Evolutionary conservation across 1,139 yeast species (phyloP).

Genomic region (Magnusiomyces suaveolens): DNA sequence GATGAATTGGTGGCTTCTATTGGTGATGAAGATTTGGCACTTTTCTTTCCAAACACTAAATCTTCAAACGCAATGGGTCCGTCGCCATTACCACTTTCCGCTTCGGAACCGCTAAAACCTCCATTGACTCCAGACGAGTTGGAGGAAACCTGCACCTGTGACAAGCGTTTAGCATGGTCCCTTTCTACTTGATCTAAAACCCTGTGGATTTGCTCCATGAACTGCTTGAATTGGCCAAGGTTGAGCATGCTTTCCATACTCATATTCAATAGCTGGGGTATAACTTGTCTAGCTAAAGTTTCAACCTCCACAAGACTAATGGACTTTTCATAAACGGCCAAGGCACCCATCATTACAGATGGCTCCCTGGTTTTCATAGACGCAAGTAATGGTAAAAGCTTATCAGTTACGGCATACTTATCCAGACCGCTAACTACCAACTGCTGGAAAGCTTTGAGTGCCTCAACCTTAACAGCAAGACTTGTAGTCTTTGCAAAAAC

Average conservation of each 20-base stretch:
- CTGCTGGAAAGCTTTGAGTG: slow-evolving; percentile 54
- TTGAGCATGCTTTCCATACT: slow-evolving; percentile 41
- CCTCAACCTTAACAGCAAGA: slow-evolving; percentile 60
- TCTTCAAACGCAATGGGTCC: slow-evolving; percentile 11
- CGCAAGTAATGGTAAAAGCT: slow-evolving; percentile 63
- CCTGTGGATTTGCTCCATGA: slow-evolving; percentile 32
- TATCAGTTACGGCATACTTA: slow-evolving; percentile 61
- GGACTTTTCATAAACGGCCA: slow-evolving; percentile 42
- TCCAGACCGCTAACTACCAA: slow-evolving; percentile 61
- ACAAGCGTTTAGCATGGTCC: slow-evolving; percentile 22
- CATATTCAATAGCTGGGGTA: slow-evolving; percentile 44
- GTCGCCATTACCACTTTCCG: not conserved
- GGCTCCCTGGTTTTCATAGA: slow-evolving; percentile 72
- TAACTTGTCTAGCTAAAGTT: slow-evolving; percentile 38
- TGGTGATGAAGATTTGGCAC: not conserved
- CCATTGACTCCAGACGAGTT: slow-evolving; percentile 1
- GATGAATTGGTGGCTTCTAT: not conserved
- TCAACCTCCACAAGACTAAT: slow-evolving; percentile 33
- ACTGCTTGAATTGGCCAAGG: slow-evolving; percentile 35
- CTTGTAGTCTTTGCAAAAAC: slow-evolving; percentile 79
- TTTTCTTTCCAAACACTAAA: slow-evolving; percentile 14
- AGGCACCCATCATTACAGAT: slow-evolving; percentile 48
- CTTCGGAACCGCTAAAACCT: not conserved
- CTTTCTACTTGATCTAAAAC: slow-evolving; percentile 23
- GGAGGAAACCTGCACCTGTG: slow-evolving; percentile 13